Base-by-base conservation (phyloP, 2,329 filamentous ascomycete species). In the Aspergillus latus region DNA sequence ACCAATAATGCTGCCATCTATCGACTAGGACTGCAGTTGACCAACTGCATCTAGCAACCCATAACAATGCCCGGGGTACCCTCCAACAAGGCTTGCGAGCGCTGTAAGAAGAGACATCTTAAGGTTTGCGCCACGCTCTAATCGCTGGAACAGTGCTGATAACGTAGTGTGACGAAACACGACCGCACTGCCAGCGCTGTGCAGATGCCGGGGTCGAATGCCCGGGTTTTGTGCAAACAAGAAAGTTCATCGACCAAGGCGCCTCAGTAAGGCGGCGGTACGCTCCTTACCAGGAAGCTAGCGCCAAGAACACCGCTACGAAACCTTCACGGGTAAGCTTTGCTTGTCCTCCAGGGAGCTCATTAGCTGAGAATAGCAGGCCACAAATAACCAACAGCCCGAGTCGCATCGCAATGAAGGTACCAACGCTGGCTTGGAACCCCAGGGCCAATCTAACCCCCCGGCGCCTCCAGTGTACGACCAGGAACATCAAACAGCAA, bases 241-340 rank as follows among this genome's bases (percentile, higher is more conserved):
- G 74, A 54, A 76, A 76, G 44, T 76, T 76, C 55, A 74, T 76
- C 46, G 74, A 76, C 50, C 73, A 76, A 54, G 73, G 74, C 5
- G 70, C 72, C 21, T 72, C 73, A 16, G 72, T 76, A 29, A 68
- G 74, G 47, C 70, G 70, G 13, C 66, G 72, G 32, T 74, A 72
- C 66, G 72, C 72, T 52, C 72, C 72, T 16, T 74, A 74, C 59
- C 67, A 69, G 37, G 68, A 71, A n/a, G 39, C 34, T 26, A 58
- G 58, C 16, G n/a, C 62, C 1, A 59, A 39, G 28, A 10, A 43
- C 2, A 40, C 52, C 11, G 21, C 36, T 37, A 16, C 21, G 34
- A 13, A 64, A 15, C 53, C 52, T 37, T 39, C 37, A 10, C 26
- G 55, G 55, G 58, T 47, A 59, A 39, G 37, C 28, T 43, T 47